phyloP scores from a whole-genome alignment of 768 basidiomycete genomes.

The Pisolithus microcarpus region DNA sequence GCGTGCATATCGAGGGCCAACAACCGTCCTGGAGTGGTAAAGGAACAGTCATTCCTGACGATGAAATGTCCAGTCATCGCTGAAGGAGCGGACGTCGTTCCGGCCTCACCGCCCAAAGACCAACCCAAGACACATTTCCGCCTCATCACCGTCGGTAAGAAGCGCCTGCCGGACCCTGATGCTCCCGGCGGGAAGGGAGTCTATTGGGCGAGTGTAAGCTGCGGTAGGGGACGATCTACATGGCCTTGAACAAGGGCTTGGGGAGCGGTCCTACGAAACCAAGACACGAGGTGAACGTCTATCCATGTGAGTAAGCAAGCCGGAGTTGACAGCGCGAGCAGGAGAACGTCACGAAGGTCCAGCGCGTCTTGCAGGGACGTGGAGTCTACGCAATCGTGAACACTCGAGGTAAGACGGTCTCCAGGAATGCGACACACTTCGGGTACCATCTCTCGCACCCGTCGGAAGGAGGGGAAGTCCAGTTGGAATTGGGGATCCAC shows the following conservation, averaged over 20 bases:
- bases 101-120: conserved; percentile 30
- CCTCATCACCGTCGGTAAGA: conserved; percentile 50
- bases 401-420: conserved; percentile 36
- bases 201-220: conserved; percentile 48
- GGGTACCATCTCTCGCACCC: conserved; percentile 56
- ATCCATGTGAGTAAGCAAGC: neutral
- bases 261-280: conserved; percentile 49
- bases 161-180: conserved; percentile 46
- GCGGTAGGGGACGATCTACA: conserved; percentile 46
- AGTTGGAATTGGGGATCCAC: conserved; percentile 47
- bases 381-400: conserved; percentile 58
- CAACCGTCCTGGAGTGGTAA: conserved; percentile 14
- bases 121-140: conserved; percentile 41
- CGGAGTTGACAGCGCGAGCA: conserved; percentile 9
- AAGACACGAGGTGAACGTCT: conserved; percentile 44
- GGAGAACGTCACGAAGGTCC: conserved; percentile 47
- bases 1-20: conserved; percentile 10
- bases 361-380: conserved; percentile 46
- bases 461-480: conserved; percentile 44
- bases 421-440: conserved; percentile 44
- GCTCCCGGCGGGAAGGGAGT: conserved; percentile 31
- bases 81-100: conserved; percentile 44
- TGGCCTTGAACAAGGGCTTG: conserved; percentile 41
- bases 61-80: conserved; percentile 38
- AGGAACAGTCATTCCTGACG: conserved; percentile 14